Evolutionary conservation across 176 grass and related monocot genomes (phyloP), one percentile per base, ranked within the genome.

Genomic region (Musa schizocarpa): DNA sequence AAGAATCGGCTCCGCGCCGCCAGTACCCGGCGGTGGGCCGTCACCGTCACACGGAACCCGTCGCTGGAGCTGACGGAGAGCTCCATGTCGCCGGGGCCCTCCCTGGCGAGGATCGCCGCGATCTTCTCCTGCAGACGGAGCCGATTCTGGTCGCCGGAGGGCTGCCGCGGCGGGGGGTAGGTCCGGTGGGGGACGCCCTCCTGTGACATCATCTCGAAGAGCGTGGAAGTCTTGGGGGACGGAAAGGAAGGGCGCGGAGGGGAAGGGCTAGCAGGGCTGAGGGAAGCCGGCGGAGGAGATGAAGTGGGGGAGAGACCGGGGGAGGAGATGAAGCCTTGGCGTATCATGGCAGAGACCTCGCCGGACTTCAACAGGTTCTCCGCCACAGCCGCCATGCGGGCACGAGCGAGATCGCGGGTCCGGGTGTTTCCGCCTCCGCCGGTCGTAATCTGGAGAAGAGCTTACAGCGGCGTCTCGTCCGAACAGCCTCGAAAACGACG

Each of bases 111-210:
- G 20, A 57, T 16, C 24, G 2, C 65, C 5, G 77, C 25, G 27
- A 79, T 57, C 25, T 26, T 79, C 66, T 79, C 77, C 53, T 57
- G 65, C 52, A 71, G 65, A 17, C 52, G 22, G 25, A 58, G 53
- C 24, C 26, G 43, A 29, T 61, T 75, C 54, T 61, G 86, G 77
- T 98, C 90, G n/a, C 88, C 84, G 5, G 94, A 91, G 27, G 86
- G 79, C 68, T 50, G 25, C 68, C 1, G 53, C 11, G 2, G 23
- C 53, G 17, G 52, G 34, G 20, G 54, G 34, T 43, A 43, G 7
- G 54, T 78, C 63, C 85, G 82, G 3, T 78, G 85, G 19, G 75
- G 21, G 58, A 25, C 20, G 49, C 61, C 75, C n/a, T 77, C 75
- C 75, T 52, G 58, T 3, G 75, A 50, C 3, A 77, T 77, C 75